phyloP scores from a whole-genome alignment of 78 protist genomes.

The Dictyostelium citrinum region DNA sequence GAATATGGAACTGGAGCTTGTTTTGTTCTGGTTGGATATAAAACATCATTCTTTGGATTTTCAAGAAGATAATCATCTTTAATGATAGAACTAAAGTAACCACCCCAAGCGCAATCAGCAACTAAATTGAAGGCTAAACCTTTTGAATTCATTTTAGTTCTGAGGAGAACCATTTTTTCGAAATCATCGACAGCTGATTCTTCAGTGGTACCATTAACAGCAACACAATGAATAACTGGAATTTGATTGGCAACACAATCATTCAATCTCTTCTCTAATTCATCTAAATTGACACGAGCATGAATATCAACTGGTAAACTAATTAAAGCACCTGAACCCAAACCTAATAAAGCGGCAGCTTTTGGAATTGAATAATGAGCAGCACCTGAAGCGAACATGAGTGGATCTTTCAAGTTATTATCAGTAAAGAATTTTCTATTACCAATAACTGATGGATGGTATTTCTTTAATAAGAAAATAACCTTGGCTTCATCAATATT shows the following conservation, averaged over 20 bases:
- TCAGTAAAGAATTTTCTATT: background rate
- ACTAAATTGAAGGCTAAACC: constrained; percentile 6
- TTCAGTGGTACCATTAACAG: constrained; percentile 45
- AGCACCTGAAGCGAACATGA: constrained; percentile 15
- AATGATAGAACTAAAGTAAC: constrained; percentile 1
- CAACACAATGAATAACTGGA: background rate
- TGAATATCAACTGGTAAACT: constrained; percentile 30
- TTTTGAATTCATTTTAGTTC: background rate
- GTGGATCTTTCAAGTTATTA: constrained; percentile 11
- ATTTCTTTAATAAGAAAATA: constrained; percentile 25
- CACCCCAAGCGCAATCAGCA: constrained; percentile 48
- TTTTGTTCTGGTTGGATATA: background rate
- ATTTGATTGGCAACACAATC: background rate
- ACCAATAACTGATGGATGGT: constrained; percentile 41
- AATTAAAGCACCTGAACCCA: constrained; percentile 13
- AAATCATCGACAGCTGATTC: constrained; percentile 54
- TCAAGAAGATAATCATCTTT: constrained; percentile 4
- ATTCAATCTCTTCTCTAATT: background rate
- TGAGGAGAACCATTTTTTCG: background rate
- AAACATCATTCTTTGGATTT: constrained; percentile 12
- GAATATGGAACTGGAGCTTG: background rate
- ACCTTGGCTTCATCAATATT: constrained; percentile 2
- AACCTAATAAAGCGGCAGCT: constrained; percentile 46
- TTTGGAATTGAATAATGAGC: constrained; percentile 47
- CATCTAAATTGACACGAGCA: background rate